Percentiles rank a stretch among this genome's conserved stretches.
Conservation (phyloP, 768 basidiomycete genomes). For the Russula dissimulans region DNA sequence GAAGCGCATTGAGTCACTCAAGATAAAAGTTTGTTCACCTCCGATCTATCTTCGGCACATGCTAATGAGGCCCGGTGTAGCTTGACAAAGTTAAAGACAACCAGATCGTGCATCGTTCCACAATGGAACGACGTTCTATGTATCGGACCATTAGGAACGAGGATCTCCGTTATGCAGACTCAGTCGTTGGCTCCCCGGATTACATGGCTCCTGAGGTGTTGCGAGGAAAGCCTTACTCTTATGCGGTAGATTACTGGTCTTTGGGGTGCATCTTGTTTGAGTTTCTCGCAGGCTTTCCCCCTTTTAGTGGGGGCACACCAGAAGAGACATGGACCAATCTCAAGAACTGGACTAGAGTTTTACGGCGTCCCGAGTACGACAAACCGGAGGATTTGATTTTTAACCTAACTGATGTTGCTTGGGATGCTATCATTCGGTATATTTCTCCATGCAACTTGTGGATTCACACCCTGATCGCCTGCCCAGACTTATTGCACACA, state of each 20-base stretch:
- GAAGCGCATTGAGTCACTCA: constrained; percentile 86
- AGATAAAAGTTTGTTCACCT: constrained; percentile 59
- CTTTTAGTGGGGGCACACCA: constrained; percentile 90
- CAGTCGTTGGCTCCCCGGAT: constrained; percentile 95
- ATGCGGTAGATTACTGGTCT: constrained; percentile 97
- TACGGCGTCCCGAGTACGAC: constrained; percentile 91
- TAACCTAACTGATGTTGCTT: constrained; percentile 87
- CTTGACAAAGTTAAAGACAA: constrained; percentile 96
- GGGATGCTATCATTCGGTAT: constrained; percentile 87
- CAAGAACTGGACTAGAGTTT: constrained; percentile 93
- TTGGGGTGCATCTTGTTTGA: constrained; percentile 98
- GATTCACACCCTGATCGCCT: neutral
- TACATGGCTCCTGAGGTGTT: constrained; percentile 98
- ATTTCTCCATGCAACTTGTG: constrained; percentile 15
- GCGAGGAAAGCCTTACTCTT: constrained; percentile 89
- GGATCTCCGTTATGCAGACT: constrained; percentile 92
- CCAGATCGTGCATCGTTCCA: constrained; percentile 81
- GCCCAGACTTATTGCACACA: constrained; percentile 75
- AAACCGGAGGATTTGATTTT: constrained; percentile 94
- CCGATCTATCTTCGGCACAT: neutral
- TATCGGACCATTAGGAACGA: constrained; percentile 87
- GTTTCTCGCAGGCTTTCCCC: constrained; percentile 93
- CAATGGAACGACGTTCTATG: constrained; percentile 87
- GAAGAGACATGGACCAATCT: constrained; percentile 99
- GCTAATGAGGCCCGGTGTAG: constrained; percentile 31